Base-by-base conservation (phyloP, 345 rosid genomes). In the Angophora floribunda region DNA sequence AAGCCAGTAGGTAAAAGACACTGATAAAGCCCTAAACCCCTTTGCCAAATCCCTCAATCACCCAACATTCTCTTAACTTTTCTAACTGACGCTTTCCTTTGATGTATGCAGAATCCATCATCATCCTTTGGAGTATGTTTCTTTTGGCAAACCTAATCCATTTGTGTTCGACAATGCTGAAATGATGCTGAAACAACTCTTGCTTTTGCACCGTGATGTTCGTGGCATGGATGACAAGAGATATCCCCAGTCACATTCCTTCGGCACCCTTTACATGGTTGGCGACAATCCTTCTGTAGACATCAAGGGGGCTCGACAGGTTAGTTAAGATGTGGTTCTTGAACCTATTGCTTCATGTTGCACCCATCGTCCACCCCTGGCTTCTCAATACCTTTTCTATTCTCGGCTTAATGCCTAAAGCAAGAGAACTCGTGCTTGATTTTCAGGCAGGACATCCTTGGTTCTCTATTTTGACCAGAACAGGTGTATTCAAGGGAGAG, bases 401-500 rank as follows among this genome's bases (percentile, higher is more conserved):
- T 3, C 50, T 49, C 8, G 7, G 14, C 28, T 75, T 75, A 8
- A 41, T 41, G 19, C 49, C 84, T 75, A 75, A 75, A 75, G 49
- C 47, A 51, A 52, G 61, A 52, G 61, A 32, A 17, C 26, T 85
- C 26, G 11, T 36, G 52, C 15, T 52, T 63, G 89, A 19, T 41
- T 91, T 87, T 88, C 94, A 96, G 98, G 96, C 96, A 1, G 97
- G 97, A 88, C 90, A 52, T 86, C 99, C 95, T 36, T 96, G 98
- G 97, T 96, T 97, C 93, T 94, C 99, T 55, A 97, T 97, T 85
- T 91, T 97, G 95, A 96, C 98, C 2, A 95, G 97, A 91, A 97
- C 97, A 1, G 98, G 98, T 67, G 96, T 97, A 89, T 97, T 97
- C 91, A 96, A 93, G 90, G 97, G 98, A 89, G 89, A 93, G 89